Evolutionary conservation across 805 yeast species (phyloP), one percentile per base, ranked within the genome.

Genomic region (Candida glaebosa): DNA sequence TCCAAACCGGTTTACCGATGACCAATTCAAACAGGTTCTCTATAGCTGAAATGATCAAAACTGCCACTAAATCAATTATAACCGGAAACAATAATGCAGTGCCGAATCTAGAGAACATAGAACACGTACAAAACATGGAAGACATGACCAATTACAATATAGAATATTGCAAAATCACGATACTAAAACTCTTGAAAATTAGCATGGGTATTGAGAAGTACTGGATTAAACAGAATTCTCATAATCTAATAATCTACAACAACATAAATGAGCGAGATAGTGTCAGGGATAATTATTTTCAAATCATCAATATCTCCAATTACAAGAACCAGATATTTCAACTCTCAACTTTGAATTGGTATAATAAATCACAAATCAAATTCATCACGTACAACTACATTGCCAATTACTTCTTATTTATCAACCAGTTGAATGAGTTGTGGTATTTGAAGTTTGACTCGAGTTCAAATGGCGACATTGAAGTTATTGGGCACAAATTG

Each of bases 211-310:
- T 66, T 9, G 40, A 50, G 4, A 44, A 56, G 12, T 65, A 50
- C 39, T 69, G 73, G 73, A 46, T 67, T 32, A 63, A 67, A 38
- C 54, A 59, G 18, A 65, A 67, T 44, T 66, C 73, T 28, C 72
- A 67, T 44, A 63, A 62, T 46, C 47, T 70, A 39, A 51, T 67
- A 12, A 51, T 67, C 12, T 58, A 51, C 47, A 67, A 58, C 39
- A 49, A 52, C 30, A 46, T 50, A 26, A 51, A 52, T 42, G 47
- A 41, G 18, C 39, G 41, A 15, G 43, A 40, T 15, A 30, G 15
- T 22, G 17, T 19, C 28, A 28, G n/a, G 2, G 46, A 50, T 16
- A 45, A 49, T 33, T 46, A 41, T 17, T 45, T 69, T 22, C 75
- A 69, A 46, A 37, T 67, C 1, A 51, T 67, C 36, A 66, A 70